These are phyloP conservation scores for Iberis pinnata DNA, from an alignment of 345 rosid genomes.

Conservation along the genomic window DNA sequence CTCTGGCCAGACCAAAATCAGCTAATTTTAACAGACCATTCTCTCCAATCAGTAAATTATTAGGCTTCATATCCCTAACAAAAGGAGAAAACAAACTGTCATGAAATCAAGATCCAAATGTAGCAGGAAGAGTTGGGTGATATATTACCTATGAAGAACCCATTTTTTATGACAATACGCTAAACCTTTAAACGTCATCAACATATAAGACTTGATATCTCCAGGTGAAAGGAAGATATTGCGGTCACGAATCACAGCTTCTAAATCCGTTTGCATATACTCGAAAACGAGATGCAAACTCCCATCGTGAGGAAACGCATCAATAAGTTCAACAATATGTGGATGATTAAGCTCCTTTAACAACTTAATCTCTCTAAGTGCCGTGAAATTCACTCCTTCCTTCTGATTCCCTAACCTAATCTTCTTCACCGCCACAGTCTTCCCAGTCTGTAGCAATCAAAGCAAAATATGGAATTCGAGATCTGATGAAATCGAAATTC, in stretches of 20 bases:
- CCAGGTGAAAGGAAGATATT: slow-evolving; percentile 51
- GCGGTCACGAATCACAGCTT: slow-evolving; percentile 57
- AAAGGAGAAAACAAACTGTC: neutral
- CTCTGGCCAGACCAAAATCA: slow-evolving; percentile 53
- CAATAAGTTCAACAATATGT: slow-evolving; percentile 44
- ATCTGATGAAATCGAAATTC: neutral
- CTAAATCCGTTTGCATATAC: slow-evolving; percentile 63
- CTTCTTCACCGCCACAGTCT: slow-evolving; percentile 52
- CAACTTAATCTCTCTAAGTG: slow-evolving; percentile 53
- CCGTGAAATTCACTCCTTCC: slow-evolving; percentile 60
- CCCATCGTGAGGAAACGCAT: slow-evolving; percentile 58
- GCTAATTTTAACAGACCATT: slow-evolving; percentile 50
- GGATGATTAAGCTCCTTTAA: slow-evolving; percentile 53
- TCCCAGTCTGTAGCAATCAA: slow-evolving; percentile 35
- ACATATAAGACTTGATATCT: slow-evolving; percentile 51
- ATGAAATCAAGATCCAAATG: neutral
- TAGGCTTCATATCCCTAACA: slow-evolving; percentile 58
- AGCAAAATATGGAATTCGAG: neutral
- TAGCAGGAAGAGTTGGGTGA: neutral
- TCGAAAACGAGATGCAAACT: slow-evolving; percentile 53
- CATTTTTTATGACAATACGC: slow-evolving; percentile 55
- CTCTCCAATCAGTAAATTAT: slow-evolving; percentile 49
- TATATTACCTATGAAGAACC: slow-evolving; percentile 45
- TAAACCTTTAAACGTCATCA: slow-evolving; percentile 51
- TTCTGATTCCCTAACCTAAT: slow-evolving; percentile 56